Evolutionary conservation across 176 grass and related monocot genomes (phyloP).

Genomic region (Canna indica): DNA sequence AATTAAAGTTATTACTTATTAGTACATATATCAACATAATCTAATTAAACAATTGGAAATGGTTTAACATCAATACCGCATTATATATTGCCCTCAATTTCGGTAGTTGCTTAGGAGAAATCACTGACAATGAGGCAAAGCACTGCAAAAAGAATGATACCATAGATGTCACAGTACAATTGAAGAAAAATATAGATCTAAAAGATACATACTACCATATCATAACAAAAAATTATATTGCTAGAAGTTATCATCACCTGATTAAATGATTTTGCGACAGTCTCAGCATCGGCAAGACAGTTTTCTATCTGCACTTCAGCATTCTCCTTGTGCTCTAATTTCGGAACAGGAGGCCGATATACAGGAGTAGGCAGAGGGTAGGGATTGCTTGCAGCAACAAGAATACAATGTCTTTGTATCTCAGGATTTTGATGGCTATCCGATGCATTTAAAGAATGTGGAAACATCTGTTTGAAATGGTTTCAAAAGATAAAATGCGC

Average conservation of each 20-base stretch:
- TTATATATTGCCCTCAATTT: conserved; percentile 82
- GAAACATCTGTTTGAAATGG: conserved; percentile 38
- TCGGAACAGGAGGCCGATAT: conserved; percentile 40
- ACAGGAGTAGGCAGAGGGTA: conserved; percentile 74
- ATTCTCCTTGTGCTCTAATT: conserved; percentile 49
- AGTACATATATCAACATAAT: background rate
- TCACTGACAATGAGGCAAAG: conserved; percentile 62
- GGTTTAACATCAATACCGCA: conserved; percentile 45
- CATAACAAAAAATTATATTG: conserved; percentile 11
- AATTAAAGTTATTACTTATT: background rate
- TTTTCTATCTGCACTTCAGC: conserved; percentile 41
- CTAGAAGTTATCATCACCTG: conserved; percentile 35
- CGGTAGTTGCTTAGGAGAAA: conserved; percentile 90
- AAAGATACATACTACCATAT: conserved; percentile 5
- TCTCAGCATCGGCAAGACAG: conserved; percentile 68
- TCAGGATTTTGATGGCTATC: conserved; percentile 63
- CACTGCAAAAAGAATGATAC: conserved; percentile 53
- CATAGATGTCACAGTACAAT: conserved; percentile 4
- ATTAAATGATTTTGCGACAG: conserved; percentile 68
- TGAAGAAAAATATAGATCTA: conserved; percentile 1
- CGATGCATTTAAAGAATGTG: conserved; percentile 20
- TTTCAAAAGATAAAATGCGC: background rate
- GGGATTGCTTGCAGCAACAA: conserved; percentile 89
- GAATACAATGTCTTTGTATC: conserved; percentile 81
- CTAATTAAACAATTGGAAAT: background rate